Conservation (phyloP, 257 asterid species). For the Nicotiana paniculata region DNA sequence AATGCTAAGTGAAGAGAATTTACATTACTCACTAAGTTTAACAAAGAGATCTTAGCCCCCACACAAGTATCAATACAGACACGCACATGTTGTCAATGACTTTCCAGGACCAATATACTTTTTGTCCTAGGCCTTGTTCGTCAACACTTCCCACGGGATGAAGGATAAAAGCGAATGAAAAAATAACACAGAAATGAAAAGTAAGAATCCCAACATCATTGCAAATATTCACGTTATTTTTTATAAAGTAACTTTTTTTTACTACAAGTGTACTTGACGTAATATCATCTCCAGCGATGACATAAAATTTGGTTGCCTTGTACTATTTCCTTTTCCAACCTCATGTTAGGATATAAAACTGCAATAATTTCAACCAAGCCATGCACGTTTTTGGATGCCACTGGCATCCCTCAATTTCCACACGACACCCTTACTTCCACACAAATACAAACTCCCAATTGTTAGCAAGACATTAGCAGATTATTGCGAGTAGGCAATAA, state of each 20-base stretch:
- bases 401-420: neutral
- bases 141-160: neutral
- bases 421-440: neutral
- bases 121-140: neutral
- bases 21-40: neutral
- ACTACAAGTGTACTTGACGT: neutral
- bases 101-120: neutral
- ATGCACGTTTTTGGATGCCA: neutral
- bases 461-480: neutral
- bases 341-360: neutral
- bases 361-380: neutral
- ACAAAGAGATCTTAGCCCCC: neutral
- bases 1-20: neutral
- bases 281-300: neutral
- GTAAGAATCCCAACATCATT: neutral
- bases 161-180: neutral
- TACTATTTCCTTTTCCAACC: neutral
- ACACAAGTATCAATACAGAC: neutral
- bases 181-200: neutral
- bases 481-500: neutral
- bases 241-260: neutral
- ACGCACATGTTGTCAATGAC: neutral
- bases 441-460: neutral
- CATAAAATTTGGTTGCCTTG: neutral
- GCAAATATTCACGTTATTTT: neutral